phyloP scores from a whole-genome alignment of 108 stramenopile species.

The Conticribra weissflogii region DNA sequence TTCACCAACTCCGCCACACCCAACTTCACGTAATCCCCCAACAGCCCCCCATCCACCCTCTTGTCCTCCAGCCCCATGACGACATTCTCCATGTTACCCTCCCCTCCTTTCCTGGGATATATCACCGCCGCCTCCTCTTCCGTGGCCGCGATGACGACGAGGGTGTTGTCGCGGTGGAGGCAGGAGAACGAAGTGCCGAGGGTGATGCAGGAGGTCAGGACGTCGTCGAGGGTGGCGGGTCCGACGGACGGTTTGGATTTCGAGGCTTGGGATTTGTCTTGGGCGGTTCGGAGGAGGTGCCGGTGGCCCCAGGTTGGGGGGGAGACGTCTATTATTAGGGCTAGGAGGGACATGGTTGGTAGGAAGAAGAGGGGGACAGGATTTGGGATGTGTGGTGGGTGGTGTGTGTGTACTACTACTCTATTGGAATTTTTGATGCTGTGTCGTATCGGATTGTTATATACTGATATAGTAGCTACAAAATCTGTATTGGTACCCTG shows the following conservation, averaged over 20 bases:
- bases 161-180: slow-evolving; percentile 64
- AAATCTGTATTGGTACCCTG: too few species aligned
- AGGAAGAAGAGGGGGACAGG: too few species aligned
- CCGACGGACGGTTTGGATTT: slow-evolving; percentile 68
- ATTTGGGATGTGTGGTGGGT: too few species aligned
- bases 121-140: slow-evolving; percentile 67
- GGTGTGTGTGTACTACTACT: too few species aligned
- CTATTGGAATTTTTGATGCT: too few species aligned
- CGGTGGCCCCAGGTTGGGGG: slow-evolving; percentile 82
- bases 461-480: too few species aligned
- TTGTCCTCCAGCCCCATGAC: slow-evolving; percentile 45
- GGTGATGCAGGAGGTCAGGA: slow-evolving; percentile 59
- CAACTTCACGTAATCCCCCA: slow-evolving; percentile 57
- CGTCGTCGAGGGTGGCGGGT: slow-evolving; percentile 75
- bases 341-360: slow-evolving; percentile 52
- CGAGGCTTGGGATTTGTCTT: slow-evolving; percentile 57
- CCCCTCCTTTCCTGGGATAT: slow-evolving; percentile 75
- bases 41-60: slow-evolving; percentile 56
- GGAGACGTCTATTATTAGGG: slow-evolving; percentile 75
- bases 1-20: slow-evolving; percentile 77
- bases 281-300: slow-evolving; percentile 49
- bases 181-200: slow-evolving; percentile 57
- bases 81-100: slow-evolving; percentile 48
- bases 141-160: slow-evolving; percentile 78
- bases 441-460: too few species aligned